Percentiles rank a stretch among this genome's conserved stretches.
Conservation (phyloP, 1,139 yeast species). For the Magnusiomyces starmeri region DNA sequence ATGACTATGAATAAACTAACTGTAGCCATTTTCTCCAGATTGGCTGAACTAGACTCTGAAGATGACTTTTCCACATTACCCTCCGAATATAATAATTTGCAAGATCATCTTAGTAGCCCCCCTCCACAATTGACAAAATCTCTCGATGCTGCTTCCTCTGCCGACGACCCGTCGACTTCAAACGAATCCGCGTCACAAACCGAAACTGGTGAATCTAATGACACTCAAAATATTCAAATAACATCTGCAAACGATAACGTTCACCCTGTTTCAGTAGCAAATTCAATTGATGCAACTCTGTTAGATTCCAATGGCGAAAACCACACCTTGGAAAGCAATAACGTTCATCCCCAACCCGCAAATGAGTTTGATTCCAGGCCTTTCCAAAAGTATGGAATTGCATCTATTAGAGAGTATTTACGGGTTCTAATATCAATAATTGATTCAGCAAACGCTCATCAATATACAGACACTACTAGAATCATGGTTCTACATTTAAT, state of each 20-base stretch:
- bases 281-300: not conserved
- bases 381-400: slow-evolving; percentile 52
- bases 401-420: slow-evolving; percentile 59
- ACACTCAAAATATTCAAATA: not conserved
- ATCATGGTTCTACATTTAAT: slow-evolving; percentile 74
- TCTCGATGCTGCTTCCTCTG: no score
- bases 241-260: not conserved
- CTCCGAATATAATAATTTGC: slow-evolving; percentile 12
- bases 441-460: slow-evolving; percentile 74
- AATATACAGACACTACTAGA: slow-evolving; percentile 81
- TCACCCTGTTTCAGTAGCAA: no score
- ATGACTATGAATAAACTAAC: slow-evolving; percentile 62
- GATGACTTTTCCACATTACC: slow-evolving; percentile 21
- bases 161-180: no score
- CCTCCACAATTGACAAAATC: not conserved
- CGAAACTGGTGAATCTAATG: slow-evolving; percentile 6
- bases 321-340: slow-evolving; percentile 3
- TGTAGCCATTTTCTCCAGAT: slow-evolving; percentile 55
- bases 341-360: not conserved
- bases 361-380: slow-evolving; percentile 2
- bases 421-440: slow-evolving; percentile 76
- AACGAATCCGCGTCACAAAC: not conserved
- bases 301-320: no score
- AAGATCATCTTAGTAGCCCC: slow-evolving; percentile 5
- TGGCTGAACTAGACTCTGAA: slow-evolving; percentile 48